phyloP scores from a whole-genome alignment of 2,329 filamentous ascomycete genomes.

The Aspergillus aculeatinus region DNA sequence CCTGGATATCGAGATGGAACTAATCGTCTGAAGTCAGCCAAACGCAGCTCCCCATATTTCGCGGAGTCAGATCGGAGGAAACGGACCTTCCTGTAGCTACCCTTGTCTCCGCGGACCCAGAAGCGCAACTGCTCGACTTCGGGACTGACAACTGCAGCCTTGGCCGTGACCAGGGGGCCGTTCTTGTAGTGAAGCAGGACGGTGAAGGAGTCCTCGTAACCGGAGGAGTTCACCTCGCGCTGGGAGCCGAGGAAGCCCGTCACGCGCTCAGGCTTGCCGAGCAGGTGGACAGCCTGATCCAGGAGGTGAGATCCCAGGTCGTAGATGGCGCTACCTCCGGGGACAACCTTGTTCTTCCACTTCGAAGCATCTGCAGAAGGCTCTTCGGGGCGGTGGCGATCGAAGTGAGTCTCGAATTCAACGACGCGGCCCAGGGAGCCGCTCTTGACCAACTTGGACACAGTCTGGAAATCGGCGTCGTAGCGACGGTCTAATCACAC shows the following conservation, averaged over 20 bases:
- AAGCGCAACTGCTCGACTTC: conserved; percentile 70
- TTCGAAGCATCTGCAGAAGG: conserved; percentile 42
- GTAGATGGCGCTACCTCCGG: conserved; percentile 68
- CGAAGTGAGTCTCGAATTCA: conserved; percentile 79
- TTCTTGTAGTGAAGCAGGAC: conserved; percentile 65
- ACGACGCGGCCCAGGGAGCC: conserved; percentile 67
- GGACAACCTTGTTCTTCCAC: conserved; percentile 69
- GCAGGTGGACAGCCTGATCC: conserved; percentile 70
- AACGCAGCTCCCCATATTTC: neutral
- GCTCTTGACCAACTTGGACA: conserved; percentile 61
- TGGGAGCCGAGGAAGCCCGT: conserved; percentile 69
- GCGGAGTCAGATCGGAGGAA: neutral
- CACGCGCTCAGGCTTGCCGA: conserved; percentile 66
- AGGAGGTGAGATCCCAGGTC: conserved; percentile 75
- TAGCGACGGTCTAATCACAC: conserved; percentile 60
- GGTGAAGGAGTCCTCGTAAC: conserved; percentile 54
- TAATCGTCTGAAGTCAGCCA: conserved; percentile 12
- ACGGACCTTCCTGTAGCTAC: conserved; percentile 67
- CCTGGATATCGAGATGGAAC: conserved; percentile 68
- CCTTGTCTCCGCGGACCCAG: conserved; percentile 74
- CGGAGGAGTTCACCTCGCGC: conserved; percentile 56
- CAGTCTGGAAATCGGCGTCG: conserved; percentile 74
- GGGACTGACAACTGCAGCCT: conserved; percentile 66
- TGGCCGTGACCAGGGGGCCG: conserved; percentile 66
- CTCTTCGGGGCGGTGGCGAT: conserved; percentile 65